Conservation (phyloP, 306 rosid genomes). For the Hippophae gyantsensis region DNA sequence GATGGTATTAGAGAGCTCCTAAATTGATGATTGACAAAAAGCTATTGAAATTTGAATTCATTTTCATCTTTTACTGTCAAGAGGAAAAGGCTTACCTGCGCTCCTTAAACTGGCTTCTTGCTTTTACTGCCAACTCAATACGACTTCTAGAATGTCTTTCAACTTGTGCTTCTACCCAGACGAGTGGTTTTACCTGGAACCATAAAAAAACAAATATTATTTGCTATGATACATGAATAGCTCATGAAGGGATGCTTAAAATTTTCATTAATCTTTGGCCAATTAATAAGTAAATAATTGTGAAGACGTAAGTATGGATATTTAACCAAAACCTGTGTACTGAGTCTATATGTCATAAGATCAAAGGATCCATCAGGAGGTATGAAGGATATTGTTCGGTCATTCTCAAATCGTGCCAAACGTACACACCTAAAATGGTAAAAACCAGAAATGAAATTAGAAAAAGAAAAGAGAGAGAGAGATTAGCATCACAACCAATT, state of each 20-base stretch:
- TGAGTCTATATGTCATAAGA: slow-evolving; percentile 85
- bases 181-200: slow-evolving; percentile 62
- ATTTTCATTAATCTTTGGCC: too few relatives aligned
- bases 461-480: too few relatives aligned
- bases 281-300: too few relatives aligned
- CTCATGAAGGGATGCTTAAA: too few relatives aligned
- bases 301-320: background rate
- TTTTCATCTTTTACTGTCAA: too few relatives aligned
- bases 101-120: slow-evolving; percentile 84
- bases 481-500: too few relatives aligned
- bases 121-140: slow-evolving; percentile 63
- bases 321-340: slow-evolving; percentile 51
- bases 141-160: slow-evolving; percentile 79
- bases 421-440: slow-evolving; percentile 68
- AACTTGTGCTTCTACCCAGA: slow-evolving; percentile 88
- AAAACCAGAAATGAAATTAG: background rate
- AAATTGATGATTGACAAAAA: too few relatives aligned
- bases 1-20: too few relatives aligned
- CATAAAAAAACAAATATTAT: background rate
- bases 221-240: background rate
- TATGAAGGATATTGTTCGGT: slow-evolving; percentile 78
- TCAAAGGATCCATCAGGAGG: slow-evolving; percentile 90
- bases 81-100: slow-evolving; percentile 42
- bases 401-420: slow-evolving; percentile 84
- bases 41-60: too few relatives aligned